Percentiles rank a stretch among this genome's conserved stretches.
These are phyloP conservation scores for Bathelium albidoporum DNA, from an alignment of 495 filamentous ascomycete species.

Conservation along the genomic window DNA sequence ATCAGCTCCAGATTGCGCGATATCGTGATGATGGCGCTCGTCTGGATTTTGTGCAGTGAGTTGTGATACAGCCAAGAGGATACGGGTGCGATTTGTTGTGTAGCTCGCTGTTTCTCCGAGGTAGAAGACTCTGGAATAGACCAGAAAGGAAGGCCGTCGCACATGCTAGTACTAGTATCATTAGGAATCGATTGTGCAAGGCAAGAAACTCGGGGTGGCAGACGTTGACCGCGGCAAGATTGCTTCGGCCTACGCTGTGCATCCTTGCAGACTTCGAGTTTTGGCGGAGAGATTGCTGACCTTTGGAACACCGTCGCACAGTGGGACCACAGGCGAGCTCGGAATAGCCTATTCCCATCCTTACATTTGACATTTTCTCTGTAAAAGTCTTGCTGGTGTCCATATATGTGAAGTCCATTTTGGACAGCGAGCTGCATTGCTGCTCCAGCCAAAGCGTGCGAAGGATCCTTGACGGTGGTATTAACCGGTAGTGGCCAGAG, in stretches of 20 bases:
- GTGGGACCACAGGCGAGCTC: not conserved
- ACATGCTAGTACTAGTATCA: not conserved
- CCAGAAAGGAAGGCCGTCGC: slow-evolving; percentile 1
- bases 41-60: not conserved
- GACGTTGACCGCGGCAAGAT: no score
- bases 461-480: not conserved
- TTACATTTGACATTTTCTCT: not conserved
- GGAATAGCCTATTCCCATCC: not conserved
- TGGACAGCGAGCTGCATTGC: slow-evolving; percentile 1
- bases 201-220: not conserved
- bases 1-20: not conserved
- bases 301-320: not conserved
- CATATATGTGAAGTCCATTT: not conserved
- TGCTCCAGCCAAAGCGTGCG: not conserved
- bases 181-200: not conserved
- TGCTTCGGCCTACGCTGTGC: no score
- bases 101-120: not conserved
- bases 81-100: not conserved
- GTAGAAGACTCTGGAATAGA: not conserved
- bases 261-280: no score
- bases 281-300: not conserved
- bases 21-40: not conserved
- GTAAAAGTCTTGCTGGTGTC: not conserved
- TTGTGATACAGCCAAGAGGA: not conserved
- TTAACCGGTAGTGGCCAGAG: not conserved